Conservation (phyloP, 352 stramenopile species). For the Phytophthora vignae region DNA sequence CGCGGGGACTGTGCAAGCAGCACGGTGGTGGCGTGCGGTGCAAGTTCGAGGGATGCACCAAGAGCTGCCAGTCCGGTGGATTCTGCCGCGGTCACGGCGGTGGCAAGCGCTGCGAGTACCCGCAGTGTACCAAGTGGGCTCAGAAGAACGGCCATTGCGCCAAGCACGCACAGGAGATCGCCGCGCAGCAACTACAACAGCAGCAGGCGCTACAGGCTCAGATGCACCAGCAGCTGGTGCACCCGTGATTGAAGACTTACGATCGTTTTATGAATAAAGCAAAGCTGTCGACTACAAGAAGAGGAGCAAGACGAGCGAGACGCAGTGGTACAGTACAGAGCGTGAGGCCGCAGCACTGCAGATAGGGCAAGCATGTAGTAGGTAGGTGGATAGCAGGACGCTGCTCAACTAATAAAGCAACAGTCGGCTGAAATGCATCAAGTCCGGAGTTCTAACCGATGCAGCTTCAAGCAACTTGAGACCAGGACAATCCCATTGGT, state of each 20-base stretch:
- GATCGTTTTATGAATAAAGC: conserved; percentile 23
- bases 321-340: conserved; percentile 17
- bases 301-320: conserved; percentile 10
- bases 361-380: conserved; percentile 27
- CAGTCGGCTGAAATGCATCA: conserved; percentile 12
- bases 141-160: conserved; percentile 90
- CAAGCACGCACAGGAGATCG: conserved; percentile 88
- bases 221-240: conserved; percentile 50
- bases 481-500: too few species aligned
- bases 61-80: conserved; percentile 87
- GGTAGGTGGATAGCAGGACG: conserved; percentile 28
- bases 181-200: conserved; percentile 58
- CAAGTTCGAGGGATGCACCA: conserved; percentile 89
- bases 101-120: conserved; percentile 87
- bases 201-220: conserved; percentile 53
- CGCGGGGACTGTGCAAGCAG: conserved; percentile 85
- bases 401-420: conserved; percentile 39
- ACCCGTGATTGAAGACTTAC: conserved; percentile 28
- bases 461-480: too few species aligned
- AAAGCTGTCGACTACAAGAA: conserved; percentile 24
- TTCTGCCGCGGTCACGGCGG: conserved; percentile 87
- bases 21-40: conserved; percentile 86
- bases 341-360: conserved; percentile 15
- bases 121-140: conserved; percentile 88
- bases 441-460: not conserved